Percentiles rank a stretch among this genome's conserved stretches.
Evolutionary conservation across 805 yeast genomes (phyloP).

Genomic region (Ogataea kodamae): DNA sequence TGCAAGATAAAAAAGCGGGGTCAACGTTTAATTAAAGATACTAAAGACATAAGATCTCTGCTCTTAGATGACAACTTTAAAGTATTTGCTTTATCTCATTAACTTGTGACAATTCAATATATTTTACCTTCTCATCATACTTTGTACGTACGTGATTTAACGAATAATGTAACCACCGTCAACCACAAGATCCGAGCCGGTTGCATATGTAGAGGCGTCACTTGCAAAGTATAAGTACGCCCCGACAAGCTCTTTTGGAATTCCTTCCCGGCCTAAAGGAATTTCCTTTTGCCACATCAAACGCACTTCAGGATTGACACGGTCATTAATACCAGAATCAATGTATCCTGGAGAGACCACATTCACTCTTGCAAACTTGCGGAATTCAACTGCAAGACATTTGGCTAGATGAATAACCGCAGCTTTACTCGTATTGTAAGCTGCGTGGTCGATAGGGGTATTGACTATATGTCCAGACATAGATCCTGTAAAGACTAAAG

Average conservation of each 20-base stretch:
- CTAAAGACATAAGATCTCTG: too few species aligned
- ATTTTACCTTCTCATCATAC: too few species aligned
- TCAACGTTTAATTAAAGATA: background rate
- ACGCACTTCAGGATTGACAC: constrained; percentile 23
- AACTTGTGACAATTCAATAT: too few species aligned
- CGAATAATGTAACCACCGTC: constrained; percentile 44
- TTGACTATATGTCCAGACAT: constrained; percentile 55
- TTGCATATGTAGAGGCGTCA: constrained; percentile 48
- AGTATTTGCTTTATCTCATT: too few species aligned
- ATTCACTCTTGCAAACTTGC: constrained; percentile 45
- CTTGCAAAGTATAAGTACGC: constrained; percentile 51
- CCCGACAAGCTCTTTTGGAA: constrained; percentile 46
- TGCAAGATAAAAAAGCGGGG: background rate
- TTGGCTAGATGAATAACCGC: constrained; percentile 46
- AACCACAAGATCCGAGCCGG: constrained; percentile 47
- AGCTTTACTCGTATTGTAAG: constrained; percentile 48
- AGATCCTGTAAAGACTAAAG: constrained; percentile 50
- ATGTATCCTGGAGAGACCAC: constrained; percentile 25
- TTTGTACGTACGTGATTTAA: background rate
- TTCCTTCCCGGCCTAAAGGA: constrained; percentile 48
- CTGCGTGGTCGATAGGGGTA: constrained; percentile 48
- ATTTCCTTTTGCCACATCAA: constrained; percentile 30
- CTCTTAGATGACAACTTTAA: too few species aligned
- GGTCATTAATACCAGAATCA: constrained; percentile 39
- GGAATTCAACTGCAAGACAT: constrained; percentile 47